Conservation (phyloP, 352 stramenopile genomes). For the Globisporangium nunn region DNA sequence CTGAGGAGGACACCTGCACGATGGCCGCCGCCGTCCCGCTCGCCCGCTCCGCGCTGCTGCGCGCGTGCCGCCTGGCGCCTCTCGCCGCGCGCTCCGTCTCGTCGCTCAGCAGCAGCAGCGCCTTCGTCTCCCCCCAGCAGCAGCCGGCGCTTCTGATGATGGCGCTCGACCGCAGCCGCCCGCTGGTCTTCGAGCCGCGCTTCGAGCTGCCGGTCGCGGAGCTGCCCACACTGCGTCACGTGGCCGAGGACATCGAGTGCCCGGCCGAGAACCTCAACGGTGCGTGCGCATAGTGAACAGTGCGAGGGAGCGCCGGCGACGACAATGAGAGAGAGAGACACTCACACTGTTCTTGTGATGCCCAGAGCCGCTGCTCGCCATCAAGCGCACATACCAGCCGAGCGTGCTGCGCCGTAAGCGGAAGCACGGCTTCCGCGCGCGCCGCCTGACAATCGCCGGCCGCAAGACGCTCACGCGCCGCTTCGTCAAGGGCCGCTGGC, state of each 20-base stretch:
- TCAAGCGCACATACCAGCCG: constrained; percentile 85
- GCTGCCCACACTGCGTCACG: constrained; percentile 13
- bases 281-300: not conserved
- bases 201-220: constrained; percentile 8
- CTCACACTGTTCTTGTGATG: not conserved
- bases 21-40: constrained; percentile 6
- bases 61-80: constrained; percentile 8
- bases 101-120: constrained; percentile 2
- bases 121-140: not conserved
- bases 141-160: constrained; percentile 13
- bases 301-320: not conserved
- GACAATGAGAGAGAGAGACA: not conserved
- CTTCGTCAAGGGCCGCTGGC: constrained; percentile 78
- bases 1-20: too few relatives aligned
- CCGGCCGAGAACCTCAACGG: constrained; percentile 12
- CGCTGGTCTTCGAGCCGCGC: constrained; percentile 15
- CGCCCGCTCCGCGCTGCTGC: constrained; percentile 7
- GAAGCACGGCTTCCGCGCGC: constrained; percentile 81
- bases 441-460: constrained; percentile 64
- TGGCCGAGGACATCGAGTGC: constrained; percentile 7
- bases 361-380: constrained; percentile 57
- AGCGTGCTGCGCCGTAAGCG: constrained; percentile 82
- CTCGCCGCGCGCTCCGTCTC: constrained; percentile 7
- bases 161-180: constrained; percentile 7
- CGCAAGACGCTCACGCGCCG: constrained; percentile 76